Conservation (phyloP, 345 rosid species). For the thale cress (Arabidopsis thaliana) region DNA sequence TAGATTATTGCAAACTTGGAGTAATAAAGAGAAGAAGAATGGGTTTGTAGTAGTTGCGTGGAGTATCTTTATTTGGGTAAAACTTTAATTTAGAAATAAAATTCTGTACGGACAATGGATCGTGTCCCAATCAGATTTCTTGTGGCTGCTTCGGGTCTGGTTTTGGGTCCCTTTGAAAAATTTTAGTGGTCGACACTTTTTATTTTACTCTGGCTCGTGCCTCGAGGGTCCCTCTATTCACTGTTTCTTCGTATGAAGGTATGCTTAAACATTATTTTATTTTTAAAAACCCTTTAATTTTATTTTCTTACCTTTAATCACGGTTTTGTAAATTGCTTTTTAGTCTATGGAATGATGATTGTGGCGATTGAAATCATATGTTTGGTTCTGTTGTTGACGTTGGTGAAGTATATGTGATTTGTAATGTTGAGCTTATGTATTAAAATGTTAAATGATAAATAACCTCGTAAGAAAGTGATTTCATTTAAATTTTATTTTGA, state of each 20-base stretch:
- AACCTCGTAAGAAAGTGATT: neutral
- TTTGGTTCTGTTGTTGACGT: neutral
- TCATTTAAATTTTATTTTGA: neutral
- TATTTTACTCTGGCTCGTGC: slow-evolving; percentile 11
- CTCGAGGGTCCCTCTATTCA: slow-evolving; percentile 20
- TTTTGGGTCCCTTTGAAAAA: slow-evolving; percentile 16
- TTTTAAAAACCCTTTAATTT: neutral
- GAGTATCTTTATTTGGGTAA: neutral
- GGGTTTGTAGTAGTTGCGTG: neutral
- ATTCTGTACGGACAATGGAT: slow-evolving; percentile 33
- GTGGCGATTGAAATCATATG: neutral
- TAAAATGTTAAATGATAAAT: neutral
- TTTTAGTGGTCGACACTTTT: slow-evolving; percentile 36
- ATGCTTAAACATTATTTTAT: neutral
- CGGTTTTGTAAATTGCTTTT: neutral
- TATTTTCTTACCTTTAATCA: neutral
- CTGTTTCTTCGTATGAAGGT: slow-evolving; percentile 7
- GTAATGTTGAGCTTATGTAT: neutral
- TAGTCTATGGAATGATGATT: neutral
- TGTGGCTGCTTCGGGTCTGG: slow-evolving; percentile 13
- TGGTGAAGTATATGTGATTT: neutral
- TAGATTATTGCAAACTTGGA: no score
- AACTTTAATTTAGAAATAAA: neutral
- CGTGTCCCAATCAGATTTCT: slow-evolving; percentile 36
- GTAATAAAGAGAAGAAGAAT: no score